Base-by-base conservation (phyloP, 2,329 filamentous ascomycete genomes). In the Talaromyces sp. region DNA sequence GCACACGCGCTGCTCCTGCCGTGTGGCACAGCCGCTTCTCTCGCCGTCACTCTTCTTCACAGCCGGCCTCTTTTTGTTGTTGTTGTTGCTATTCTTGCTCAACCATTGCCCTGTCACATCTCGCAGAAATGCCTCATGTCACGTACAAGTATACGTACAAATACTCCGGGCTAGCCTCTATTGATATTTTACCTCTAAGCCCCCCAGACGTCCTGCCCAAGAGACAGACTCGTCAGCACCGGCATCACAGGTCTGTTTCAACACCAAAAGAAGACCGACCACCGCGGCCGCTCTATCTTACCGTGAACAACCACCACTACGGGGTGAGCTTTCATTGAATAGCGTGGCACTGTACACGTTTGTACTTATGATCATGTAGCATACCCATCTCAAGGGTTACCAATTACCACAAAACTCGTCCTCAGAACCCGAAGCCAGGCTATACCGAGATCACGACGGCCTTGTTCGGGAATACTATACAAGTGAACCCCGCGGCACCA, bases 61-160 rank as follows among this genome's bases (percentile, higher is more conserved):
- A 40, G 14, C 16, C 36, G 14, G 3, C 12, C 6, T 2, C 36
- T 40, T 12, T 2, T 27, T 47, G 42, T 10, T 47, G n/a, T 47
- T 47, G 0, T 47, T 23, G 18, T 36, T 47, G n/a, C 23, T 47
- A 16, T 10, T 9, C 7, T 2, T 27, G 6, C 44, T 47, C 18
- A 27, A 6, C 23, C 23, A 47, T 47, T 23, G 10, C 18, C 44
- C 23, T 47, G 44, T 27, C 44, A 47, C 7, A 47, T 8, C n/a
- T 12, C n/a, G 44, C 44, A 16, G 44, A 59, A n/a, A 61, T 61
- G 60, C 51, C 56, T 59, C 56, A 28, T 27, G 57, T 55, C 51
- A 54, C 30, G 50, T 61, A 61, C 52, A 55, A 16, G 28, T 61
- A 61, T 33, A 51, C 52, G 16, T 59, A 61, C 30, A 56, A 56